phyloP scores from a whole-genome alignment of 192 early-diverging fungal species.

The Podila verticillata region DNA sequence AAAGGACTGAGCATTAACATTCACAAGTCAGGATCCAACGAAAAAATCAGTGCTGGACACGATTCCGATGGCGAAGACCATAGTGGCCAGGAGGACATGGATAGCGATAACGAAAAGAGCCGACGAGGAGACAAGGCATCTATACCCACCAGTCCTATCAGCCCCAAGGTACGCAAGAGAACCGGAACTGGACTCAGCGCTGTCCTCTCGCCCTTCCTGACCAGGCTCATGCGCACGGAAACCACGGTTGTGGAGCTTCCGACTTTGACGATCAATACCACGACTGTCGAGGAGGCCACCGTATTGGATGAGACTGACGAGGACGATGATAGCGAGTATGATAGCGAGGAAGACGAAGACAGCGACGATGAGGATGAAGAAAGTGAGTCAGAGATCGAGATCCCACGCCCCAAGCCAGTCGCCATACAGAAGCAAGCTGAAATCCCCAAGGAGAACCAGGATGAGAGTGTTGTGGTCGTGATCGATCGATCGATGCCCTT shows the following conservation, averaged over 20 bases:
- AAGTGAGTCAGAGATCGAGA: background rate
- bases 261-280: constrained; percentile 45
- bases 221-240: constrained; percentile 29
- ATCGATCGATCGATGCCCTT: constrained; percentile 23
- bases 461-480: background rate
- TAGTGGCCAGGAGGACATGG: background rate
- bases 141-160: background rate
- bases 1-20: background rate
- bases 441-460: background rate
- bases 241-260: constrained; percentile 38
- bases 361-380: constrained; percentile 20
- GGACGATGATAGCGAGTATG: constrained; percentile 19
- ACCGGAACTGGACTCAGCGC: constrained; percentile 37
- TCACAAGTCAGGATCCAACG: background rate
- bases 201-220: constrained; percentile 24
- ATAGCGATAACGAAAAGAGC: background rate
- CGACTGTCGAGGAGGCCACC: constrained; percentile 27
- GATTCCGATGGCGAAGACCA: no score
- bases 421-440: background rate
- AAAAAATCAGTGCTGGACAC: background rate
- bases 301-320: constrained; percentile 6
- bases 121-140: background rate
- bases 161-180: constrained; percentile 14
- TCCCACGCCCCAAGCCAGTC: background rate
- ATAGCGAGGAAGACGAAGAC: constrained; percentile 20